Conservation (phyloP, 2,329 filamentous ascomycete species). For the Colletotrichum tropicicola region DNA sequence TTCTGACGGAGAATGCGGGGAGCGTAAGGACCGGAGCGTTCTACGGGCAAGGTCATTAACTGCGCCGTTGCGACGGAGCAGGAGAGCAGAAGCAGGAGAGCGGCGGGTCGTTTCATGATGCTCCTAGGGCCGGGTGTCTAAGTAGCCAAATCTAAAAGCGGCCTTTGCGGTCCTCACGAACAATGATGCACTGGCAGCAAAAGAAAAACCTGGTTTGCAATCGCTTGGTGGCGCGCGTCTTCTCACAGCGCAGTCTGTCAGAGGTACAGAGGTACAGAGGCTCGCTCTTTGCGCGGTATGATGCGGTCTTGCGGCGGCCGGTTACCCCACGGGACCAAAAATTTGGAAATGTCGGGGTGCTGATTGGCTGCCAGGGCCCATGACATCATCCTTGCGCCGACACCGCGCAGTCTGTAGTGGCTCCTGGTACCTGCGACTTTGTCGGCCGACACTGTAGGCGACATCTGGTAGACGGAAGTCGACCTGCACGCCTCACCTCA, state of each 20-base stretch:
- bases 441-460: neutral
- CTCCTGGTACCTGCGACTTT: neutral
- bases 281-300: neutral
- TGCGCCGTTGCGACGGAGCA: conserved; percentile 23
- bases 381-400: conserved; percentile 24
- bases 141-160: neutral
- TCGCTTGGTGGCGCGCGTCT: conserved; percentile 1
- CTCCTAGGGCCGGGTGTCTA: neutral
- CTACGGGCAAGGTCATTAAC: conserved; percentile 17
- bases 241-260: neutral
- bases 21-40: conserved; percentile 16
- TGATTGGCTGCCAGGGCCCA: conserved; percentile 7
- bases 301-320: conserved; percentile 1
- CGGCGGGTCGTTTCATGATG: conserved; percentile 26
- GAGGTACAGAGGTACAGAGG: neutral
- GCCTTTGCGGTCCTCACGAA: neutral
- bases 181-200: neutral
- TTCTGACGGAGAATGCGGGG: conserved; percentile 29
- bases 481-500: neutral
- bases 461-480: neutral
- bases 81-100: conserved; percentile 18
- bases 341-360: neutral
- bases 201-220: neutral
- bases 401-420: neutral
- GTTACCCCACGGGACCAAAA: conserved; percentile 6